phyloP scores from a whole-genome alignment of 495 filamentous ascomycete genomes.

The Podospora bellae-mahoneyi region DNA sequence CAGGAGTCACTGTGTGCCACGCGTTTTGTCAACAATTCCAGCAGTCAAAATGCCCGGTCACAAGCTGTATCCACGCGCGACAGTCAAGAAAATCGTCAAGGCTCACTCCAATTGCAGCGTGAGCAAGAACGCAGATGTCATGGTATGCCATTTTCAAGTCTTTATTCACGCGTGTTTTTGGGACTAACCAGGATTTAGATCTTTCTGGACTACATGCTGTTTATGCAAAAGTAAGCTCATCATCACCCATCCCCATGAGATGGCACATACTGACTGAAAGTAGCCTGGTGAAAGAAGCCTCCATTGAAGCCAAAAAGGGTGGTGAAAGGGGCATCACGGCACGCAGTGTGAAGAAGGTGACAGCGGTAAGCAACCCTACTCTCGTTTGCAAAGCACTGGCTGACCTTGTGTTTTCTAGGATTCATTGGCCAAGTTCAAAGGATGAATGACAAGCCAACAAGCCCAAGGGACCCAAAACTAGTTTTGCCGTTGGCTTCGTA shows the following conservation, averaged over 20 bases:
- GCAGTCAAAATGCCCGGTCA: constrained; percentile 49
- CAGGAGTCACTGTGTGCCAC: not conserved
- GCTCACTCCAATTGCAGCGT: constrained; percentile 76
- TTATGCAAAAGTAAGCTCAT: constrained; percentile 72
- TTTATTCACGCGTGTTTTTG: constrained; percentile 15
- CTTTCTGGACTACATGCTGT: constrained; percentile 85
- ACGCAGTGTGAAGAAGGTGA: constrained; percentile 71
- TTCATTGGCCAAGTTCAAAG: constrained; percentile 73
- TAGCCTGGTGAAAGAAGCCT: constrained; percentile 81
- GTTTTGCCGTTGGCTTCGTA: not conserved
- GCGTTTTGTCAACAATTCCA: not conserved
- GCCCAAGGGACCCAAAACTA: not conserved
- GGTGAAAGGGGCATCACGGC: constrained; percentile 72
- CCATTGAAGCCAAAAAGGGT: constrained; percentile 68
- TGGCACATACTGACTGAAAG: constrained; percentile 13
- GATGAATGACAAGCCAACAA: constrained; percentile 41
- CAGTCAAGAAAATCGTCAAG: constrained; percentile 84
- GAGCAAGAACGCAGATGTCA: constrained; percentile 82
- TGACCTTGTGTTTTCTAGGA: constrained; percentile 44
- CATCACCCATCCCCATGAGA: not conserved
- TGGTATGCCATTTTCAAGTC: constrained; percentile 50
- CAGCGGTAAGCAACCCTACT: constrained; percentile 56
- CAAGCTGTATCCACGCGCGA: constrained; percentile 80
- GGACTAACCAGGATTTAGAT: constrained; percentile 50
- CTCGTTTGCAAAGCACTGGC: constrained; percentile 7